phyloP scores from a whole-genome alignment of 2,329 filamentous ascomycete genomes.

The Microdochium nivale region DNA sequence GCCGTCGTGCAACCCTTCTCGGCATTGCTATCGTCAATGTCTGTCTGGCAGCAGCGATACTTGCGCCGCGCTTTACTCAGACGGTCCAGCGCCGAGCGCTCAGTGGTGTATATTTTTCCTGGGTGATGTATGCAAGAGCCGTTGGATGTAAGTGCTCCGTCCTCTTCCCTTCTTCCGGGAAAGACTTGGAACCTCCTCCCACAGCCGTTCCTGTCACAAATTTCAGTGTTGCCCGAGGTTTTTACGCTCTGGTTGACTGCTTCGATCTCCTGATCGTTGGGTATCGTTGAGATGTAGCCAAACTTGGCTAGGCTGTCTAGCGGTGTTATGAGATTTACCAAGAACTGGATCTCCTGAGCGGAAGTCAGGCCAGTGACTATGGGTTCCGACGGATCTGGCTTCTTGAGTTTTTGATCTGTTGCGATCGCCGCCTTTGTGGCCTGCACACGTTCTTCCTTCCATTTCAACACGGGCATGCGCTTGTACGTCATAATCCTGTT shows the following conservation, averaged over 20 bases:
- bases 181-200: constrained; percentile 83
- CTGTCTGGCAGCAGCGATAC: constrained; percentile 73
- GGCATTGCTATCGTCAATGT: constrained; percentile 58
- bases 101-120: constrained; percentile 57
- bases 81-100: constrained; percentile 46
- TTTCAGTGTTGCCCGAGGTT: constrained; percentile 69
- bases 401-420: constrained; percentile 22
- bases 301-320: constrained; percentile 53
- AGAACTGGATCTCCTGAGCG: constrained; percentile 58
- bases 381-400: constrained; percentile 32
- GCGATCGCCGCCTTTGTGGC: constrained; percentile 20
- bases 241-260: constrained; percentile 57
- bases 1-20: constrained; percentile 54
- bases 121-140: constrained; percentile 77
- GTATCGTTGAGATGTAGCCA: constrained; percentile 67
- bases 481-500: constrained; percentile 69
- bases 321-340: constrained; percentile 55
- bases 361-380: constrained; percentile 63
- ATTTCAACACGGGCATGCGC: constrained; percentile 64
- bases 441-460: constrained; percentile 51
- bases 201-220: constrained; percentile 68
- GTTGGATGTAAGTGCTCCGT: constrained; percentile 66
- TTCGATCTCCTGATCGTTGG: constrained; percentile 57
- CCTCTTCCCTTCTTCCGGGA: constrained; percentile 69
- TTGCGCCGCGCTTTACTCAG: constrained; percentile 45